Base-by-base conservation (phyloP, 306 rosid genomes). In the Argentina anserina region DNA sequence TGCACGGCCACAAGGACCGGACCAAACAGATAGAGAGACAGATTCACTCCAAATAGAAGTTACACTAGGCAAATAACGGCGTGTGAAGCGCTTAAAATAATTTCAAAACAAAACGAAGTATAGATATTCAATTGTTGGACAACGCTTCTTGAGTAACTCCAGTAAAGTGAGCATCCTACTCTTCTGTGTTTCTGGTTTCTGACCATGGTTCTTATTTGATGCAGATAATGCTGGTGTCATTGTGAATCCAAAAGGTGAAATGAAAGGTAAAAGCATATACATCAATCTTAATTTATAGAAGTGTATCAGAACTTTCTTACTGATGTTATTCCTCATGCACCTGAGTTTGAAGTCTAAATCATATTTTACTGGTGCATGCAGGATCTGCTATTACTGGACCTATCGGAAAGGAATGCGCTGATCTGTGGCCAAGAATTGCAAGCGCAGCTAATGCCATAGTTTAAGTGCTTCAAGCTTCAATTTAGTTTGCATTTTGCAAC, bases 381-480 rank as follows among this genome's bases (percentile, higher is more conserved):
- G 90, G 86, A 6, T 83, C 87, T 79, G 86, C 84, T 21, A 83
- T 81, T 43, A 76, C 84, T 5, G 88, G 88, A 18, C 86, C 87
- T 28, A 84, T 84, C 23, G 81, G 84, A 17, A 84, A 86, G 76
- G 86, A 86, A 64, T 84, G 90, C 20, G 85, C 88, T 26, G 90
- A 81, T 74, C 69, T 84, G 26, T 79, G 86, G 86, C 86, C 88
- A 3, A 84, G 83, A 79, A 79, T 79, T 50, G 86, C 84, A 0
- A 81, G 88, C 53, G 83, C 87, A 25, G 87, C 86, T 33, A 81
- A 83, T 73, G 82, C 82, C 14, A 86, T 81, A 36, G 87, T 86
- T 70, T 81, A 68, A 81, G 70, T 0, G 61, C 17, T 31, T 52
- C 28, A 52, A 52, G 9, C 12, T 13, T 18, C 9, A 17, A 28